Base-by-base conservation (phyloP, 2,329 filamentous ascomycete genomes). In the Monilinia laxa region DNA sequence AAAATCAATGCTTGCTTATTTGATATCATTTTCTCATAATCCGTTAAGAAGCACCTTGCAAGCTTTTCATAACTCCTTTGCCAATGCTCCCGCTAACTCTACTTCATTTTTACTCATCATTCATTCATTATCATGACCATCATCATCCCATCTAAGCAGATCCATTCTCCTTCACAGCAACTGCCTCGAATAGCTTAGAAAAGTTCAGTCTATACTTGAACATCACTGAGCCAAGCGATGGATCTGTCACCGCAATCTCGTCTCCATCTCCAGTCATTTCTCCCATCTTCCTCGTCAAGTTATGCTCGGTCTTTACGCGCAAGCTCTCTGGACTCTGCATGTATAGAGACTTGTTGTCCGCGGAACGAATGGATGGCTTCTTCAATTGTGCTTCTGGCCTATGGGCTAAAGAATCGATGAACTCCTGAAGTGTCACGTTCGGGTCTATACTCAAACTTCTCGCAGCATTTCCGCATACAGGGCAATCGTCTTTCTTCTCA, bases 401-500 rank as follows among this genome's bases (percentile, higher is more conserved):
- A 73, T 90, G 86, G 2, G 91, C 90, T 54, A 99, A 83, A 47
- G 88, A 90, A 59, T 96, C 93, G 35, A 98, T 85, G 67, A 98
- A 91, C 42, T 96, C 92, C 71, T 90, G 85, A 47, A 99, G 81
- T 0, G 92, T 96, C 75, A 82, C 83, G 53, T 86, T 84, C 0
- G 89, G 85, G 73, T 93, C 85, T 31, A 96, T 85, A 2, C 85
- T 80, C 18, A 98, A 82, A 35, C 90, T 89, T 63, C 92, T 90
- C 4, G 95, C 88, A 67, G 92, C 80, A 64, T 92, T 90, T 23
- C 94, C 93, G 75, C 95, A 99, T 9, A 98, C 95, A 2, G 95
- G 93, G 71, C 95, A 99, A 78, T 98, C 95, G 20, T 90, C 85
- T 78, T 97, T 98, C 81, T 91, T 92, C 79, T 97, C 90, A 75